phyloP scores from a whole-genome alignment of 169 alveolate species.

The Ichthyophthirius multifiliis region DNA sequence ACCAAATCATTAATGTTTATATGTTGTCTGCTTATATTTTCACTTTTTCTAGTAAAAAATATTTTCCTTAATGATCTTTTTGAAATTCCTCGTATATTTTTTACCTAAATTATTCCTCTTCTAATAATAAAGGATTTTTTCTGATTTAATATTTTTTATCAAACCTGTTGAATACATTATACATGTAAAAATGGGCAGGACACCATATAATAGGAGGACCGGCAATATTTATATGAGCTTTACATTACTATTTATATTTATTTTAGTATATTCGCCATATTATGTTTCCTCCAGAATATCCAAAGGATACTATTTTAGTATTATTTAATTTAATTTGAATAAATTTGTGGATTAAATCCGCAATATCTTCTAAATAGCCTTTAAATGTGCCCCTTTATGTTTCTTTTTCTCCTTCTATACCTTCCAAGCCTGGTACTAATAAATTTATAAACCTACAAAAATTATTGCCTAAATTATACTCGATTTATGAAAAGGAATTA shows the following conservation, averaged over 20 bases:
- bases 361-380: neutral
- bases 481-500: neutral
- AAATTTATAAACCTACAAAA: conserved; percentile 4
- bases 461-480: neutral
- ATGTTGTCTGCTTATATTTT: neutral
- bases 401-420: neutral
- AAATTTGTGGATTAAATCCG: neutral
- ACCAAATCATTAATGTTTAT: conserved; percentile 6
- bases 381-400: neutral
- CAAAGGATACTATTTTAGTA: neutral
- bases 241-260: neutral
- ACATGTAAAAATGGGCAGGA: neutral
- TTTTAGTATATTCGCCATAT: neutral
- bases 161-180: neutral
- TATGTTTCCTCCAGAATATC: neutral
- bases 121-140: neutral
- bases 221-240: neutral
- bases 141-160: neutral
- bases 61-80: neutral
- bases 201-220: neutral
- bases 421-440: neutral
- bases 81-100: neutral
- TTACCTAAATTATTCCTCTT: neutral
- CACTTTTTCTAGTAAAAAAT: neutral
- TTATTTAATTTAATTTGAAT: neutral